phyloP scores from a whole-genome alignment of 2,329 filamentous ascomycete species.

The Pseudogymnoascus sp. region DNA sequence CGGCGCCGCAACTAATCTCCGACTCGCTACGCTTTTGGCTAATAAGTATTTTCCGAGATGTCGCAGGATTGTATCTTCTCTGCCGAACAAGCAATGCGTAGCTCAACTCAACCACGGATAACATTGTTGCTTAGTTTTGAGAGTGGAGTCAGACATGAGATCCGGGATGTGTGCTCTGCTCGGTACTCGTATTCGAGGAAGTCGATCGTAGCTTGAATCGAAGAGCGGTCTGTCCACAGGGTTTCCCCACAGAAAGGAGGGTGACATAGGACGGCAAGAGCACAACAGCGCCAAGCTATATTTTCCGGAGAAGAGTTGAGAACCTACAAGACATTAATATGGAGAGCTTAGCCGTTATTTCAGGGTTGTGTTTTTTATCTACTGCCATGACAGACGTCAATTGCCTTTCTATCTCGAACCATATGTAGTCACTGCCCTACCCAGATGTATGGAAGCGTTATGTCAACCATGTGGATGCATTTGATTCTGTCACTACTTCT shows the following conservation, averaged over 20 bases:
- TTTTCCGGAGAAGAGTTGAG: not conserved
- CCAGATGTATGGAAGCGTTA: not conserved
- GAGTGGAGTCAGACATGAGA: not conserved
- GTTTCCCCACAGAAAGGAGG: not conserved
- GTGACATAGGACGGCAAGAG: not conserved
- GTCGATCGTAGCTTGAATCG: not conserved
- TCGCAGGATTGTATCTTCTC: not conserved
- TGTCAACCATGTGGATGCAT: not conserved
- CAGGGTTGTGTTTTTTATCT: not conserved
- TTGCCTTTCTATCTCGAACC: not conserved
- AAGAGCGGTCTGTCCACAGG: not conserved
- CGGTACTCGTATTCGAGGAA: not conserved
- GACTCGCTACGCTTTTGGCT: not conserved
- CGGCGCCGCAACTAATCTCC: not conserved
- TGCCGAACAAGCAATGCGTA: not conserved
- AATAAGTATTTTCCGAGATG: not conserved
- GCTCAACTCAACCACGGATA: not conserved
- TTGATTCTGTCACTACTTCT: not conserved
- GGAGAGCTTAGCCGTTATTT: not conserved
- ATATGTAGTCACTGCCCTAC: not conserved
- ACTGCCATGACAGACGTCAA: not conserved
- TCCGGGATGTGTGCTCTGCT: not conserved
- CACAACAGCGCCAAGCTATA: not conserved
- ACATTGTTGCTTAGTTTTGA: not conserved
- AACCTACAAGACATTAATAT: not conserved